phyloP scores from a whole-genome alignment of 768 basidiomycete species.

The Trametes elegans region DNA sequence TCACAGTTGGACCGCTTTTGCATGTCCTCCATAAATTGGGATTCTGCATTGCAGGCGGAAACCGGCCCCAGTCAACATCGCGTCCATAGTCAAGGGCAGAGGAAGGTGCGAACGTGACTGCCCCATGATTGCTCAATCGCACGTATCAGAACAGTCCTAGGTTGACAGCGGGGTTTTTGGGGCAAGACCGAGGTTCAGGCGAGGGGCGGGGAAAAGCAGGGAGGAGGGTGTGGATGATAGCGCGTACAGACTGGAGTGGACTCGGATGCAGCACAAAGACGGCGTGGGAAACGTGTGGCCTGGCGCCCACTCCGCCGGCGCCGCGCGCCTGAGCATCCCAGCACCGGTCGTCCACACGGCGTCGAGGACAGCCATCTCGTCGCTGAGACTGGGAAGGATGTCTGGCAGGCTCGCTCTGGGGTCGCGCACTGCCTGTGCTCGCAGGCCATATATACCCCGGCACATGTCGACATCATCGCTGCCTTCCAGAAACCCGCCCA shows the following conservation, averaged over 20 bases:
- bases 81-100: background rate
- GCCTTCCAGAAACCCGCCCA: conserved; percentile 10
- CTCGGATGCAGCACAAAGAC: conserved; percentile 13
- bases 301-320: background rate
- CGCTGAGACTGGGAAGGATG: conserved; percentile 6
- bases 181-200: background rate
- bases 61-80: conserved; percentile 12
- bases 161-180: too few relatives aligned
- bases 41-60: conserved; percentile 45
- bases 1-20: conserved; percentile 95
- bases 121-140: conserved; percentile 54
- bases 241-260: conserved; percentile 7
- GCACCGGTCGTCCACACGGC: conserved; percentile 3
- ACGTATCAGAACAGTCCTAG: background rate
- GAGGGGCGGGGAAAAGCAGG: background rate
- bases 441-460: conserved; percentile 10
- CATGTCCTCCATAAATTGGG: conserved; percentile 98
- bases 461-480: background rate
- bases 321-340: background rate
- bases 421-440: conserved; percentile 6
- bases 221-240: conserved; percentile 2
- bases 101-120: conserved; percentile 67
- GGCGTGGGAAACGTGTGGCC: conserved; percentile 19
- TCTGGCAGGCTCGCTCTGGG: conserved; percentile 2
- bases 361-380: conserved; percentile 17